These are phyloP conservation scores for Geosmithia putterillii DNA, from an alignment of 2,329 filamentous ascomycete genomes.

Conservation along the genomic window DNA sequence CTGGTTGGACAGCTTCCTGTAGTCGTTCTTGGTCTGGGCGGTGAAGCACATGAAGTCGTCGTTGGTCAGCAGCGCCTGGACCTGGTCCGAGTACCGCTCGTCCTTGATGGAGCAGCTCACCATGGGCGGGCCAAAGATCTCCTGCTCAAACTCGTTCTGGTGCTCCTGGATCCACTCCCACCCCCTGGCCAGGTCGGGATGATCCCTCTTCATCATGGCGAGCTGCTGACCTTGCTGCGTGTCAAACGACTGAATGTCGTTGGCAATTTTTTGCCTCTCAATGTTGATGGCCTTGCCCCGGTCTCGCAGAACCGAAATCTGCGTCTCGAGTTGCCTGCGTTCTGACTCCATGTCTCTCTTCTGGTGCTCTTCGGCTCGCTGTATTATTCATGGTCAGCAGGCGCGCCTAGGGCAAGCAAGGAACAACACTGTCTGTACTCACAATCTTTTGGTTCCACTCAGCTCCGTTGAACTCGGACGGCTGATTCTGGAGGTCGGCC, in stretches of 20 bases:
- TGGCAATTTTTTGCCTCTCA: conserved; percentile 24
- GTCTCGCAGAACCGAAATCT: conserved; percentile 27
- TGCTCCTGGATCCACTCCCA: conserved; percentile 79
- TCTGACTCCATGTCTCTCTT: conserved; percentile 37
- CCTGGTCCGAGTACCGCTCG: conserved; percentile 44
- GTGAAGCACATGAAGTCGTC: conserved; percentile 59
- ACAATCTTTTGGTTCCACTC: conserved; percentile 65
- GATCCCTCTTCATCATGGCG: conserved; percentile 47
- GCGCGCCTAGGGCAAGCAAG: too few species aligned
- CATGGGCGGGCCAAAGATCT: conserved; percentile 71
- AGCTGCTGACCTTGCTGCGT: conserved; percentile 67
- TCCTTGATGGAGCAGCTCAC: conserved; percentile 72
- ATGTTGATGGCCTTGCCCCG: conserved; percentile 27
- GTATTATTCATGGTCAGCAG: conserved; percentile 1
- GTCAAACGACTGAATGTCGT: conserved; percentile 47
- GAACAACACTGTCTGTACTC: conserved; percentile 21
- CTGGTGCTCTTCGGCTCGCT: conserved; percentile 50
- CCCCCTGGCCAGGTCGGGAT: conserved; percentile 52
- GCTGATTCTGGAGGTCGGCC: conserved; percentile 47
- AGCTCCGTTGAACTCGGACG: conserved; percentile 54
- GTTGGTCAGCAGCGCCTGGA: conserved; percentile 36
- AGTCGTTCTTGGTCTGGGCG: conserved; percentile 63
- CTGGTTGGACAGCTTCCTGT: conserved; percentile 55
- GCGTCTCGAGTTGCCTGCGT: conserved; percentile 19
- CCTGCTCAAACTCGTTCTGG: conserved; percentile 54